These are phyloP conservation scores for Kwoniella botswanensis DNA, from an alignment of 768 basidiomycete genomes.

Conservation along the genomic window DNA sequence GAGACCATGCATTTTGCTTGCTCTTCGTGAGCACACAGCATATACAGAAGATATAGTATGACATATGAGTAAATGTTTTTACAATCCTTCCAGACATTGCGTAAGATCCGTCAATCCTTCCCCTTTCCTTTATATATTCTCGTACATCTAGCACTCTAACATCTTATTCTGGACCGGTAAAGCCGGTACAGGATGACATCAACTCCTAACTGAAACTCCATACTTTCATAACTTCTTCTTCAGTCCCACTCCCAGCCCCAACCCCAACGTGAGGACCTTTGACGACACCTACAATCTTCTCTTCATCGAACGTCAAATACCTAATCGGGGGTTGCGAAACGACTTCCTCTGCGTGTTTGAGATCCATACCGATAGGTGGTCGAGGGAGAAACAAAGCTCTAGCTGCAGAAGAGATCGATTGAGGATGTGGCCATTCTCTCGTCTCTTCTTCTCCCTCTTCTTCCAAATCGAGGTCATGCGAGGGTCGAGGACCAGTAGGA, in stretches of 20 bases:
- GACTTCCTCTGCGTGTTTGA: neutral
- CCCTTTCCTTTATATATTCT: no score
- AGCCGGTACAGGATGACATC: no score
- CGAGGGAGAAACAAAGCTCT: conserved; percentile 44
- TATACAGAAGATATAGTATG: no score
- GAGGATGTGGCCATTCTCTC: conserved; percentile 45
- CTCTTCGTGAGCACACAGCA: no score
- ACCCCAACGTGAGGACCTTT: neutral
- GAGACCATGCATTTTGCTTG: no score
- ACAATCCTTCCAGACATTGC: no score
- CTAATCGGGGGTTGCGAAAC: conserved; percentile 27
- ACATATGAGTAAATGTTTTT: no score
- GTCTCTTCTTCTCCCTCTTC: conserved; percentile 3
- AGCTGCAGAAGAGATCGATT: conserved; percentile 53
- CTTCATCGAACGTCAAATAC: conserved; percentile 55
- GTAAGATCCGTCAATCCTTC: no score
- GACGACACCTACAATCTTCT: conserved; percentile 57
- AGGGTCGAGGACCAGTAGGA: conserved; percentile 20
- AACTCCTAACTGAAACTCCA: conserved; percentile 42
- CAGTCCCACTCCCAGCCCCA: neutral
- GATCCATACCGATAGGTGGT: conserved; percentile 28
- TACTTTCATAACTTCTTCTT: conserved; percentile 44
- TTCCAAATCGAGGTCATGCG: neutral
- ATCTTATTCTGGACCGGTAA: no score
- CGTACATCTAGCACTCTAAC: no score